Base-by-base conservation (phyloP, 371 early-diverging fungal species). In the Zopfochytrium polystomum region DNA sequence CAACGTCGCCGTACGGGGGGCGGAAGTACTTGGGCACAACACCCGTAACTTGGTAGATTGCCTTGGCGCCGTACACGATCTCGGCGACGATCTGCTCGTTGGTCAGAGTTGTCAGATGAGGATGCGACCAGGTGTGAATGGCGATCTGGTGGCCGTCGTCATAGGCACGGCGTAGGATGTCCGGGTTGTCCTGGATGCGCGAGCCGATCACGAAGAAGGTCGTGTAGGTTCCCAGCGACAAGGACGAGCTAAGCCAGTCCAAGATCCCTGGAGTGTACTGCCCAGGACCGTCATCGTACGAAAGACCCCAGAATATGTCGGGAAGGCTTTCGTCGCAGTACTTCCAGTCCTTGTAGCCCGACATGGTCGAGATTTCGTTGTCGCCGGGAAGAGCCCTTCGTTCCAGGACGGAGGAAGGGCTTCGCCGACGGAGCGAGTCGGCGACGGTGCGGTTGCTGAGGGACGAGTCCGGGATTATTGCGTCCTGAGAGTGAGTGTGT, bases 201-300 rank as follows among this genome's bases (percentile, higher is more conserved):
- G 68, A 47, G 13, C 87, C 88, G 70, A 84, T 82, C 13, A 85
- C 70, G 67, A 86, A 89, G 63, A 87, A 88, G 0, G 88, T 89
- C 0, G 79, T 85, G 57, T 79, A 85, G 52, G 79, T 62, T 23
- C 48, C 48, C 18, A 11, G 7, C 38, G 38, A 38, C 38, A 38
- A 38, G 38, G 38, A 11, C 38, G 7, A 18, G 11, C 38, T 7
- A 11, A 38, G 18, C 7, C 56, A 56, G 18, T 56, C 30, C 13
- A 45, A 20, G 4, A 56, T 9, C 23, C 9, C 46, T 6, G 43
- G 56, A n/a, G 43, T 45, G 26, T 15, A 18, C 18, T 42, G 4
- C 0, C 26, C 23, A 15, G 56, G 56, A 9, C 58, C 58, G 34
- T 58, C 58, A 18, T 58, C 58, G 38, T 46, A 58, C n/a, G 48